These are phyloP conservation scores for Camellia oleifera DNA, from an alignment of 179 eudicot species.

Conservation along the genomic window DNA sequence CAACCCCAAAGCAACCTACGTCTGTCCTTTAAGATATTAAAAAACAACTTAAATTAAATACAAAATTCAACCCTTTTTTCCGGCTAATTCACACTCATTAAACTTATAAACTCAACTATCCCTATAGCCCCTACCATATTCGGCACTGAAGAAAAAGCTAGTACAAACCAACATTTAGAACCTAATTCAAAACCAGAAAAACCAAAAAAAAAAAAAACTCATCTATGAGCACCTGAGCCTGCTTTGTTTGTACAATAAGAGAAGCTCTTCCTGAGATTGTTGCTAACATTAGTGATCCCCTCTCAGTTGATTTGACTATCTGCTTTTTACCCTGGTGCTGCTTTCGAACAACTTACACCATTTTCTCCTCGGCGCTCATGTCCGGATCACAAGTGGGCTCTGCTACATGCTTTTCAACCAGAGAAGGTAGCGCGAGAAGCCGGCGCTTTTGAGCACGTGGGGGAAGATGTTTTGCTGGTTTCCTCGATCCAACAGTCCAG, in stretches of 20 bases:
- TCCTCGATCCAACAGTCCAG: slow-evolving; percentile 62
- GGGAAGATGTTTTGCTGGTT: slow-evolving; percentile 73
- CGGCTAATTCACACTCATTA: slow-evolving; percentile 26
- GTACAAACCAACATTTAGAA: slow-evolving; percentile 24
- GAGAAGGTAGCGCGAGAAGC: slow-evolving; percentile 38
- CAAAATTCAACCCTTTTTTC: slow-evolving; percentile 30
- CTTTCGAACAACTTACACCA: slow-evolving; percentile 12
- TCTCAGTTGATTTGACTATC: not conserved
- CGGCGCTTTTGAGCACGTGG: slow-evolving; percentile 85
- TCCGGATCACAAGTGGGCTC: slow-evolving; percentile 48
- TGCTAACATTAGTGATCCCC: not conserved
- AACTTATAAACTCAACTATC: slow-evolving; percentile 24
- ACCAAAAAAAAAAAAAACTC: slow-evolving; percentile 10
- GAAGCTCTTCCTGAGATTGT: slow-evolving; percentile 17
- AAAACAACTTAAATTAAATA: slow-evolving; percentile 22
- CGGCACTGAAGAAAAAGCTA: not conserved
- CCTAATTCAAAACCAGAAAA: slow-evolving; percentile 23
- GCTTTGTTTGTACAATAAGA: slow-evolving; percentile 39
- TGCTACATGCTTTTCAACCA: slow-evolving; percentile 28
- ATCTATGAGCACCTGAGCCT: slow-evolving; percentile 34
- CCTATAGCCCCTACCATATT: slow-evolving; percentile 23
- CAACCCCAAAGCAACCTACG: slow-evolving; percentile 8
- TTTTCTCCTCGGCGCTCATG: slow-evolving; percentile 18
- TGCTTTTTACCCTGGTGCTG: slow-evolving; percentile 6
- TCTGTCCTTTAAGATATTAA: not conserved